Conservation (phyloP, 164 flowering plant genomes). For the Annona cherimola region DNA sequence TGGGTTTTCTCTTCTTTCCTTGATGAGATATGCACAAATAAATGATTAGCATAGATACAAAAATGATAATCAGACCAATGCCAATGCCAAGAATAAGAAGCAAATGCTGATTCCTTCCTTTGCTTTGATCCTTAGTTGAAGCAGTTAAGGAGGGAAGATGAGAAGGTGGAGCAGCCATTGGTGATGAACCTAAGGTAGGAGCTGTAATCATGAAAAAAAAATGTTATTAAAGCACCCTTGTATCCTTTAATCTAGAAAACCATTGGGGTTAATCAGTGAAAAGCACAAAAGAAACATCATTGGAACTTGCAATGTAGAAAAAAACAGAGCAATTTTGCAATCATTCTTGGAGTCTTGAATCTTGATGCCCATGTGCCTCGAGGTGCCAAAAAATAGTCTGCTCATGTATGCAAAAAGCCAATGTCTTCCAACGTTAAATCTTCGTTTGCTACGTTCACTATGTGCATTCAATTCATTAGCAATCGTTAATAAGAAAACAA, state of each 20-base stretch:
- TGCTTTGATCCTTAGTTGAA: conserved; percentile 19
- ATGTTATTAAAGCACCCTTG: background rate
- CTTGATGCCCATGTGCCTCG: too few species aligned
- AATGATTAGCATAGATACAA: conserved; percentile 41
- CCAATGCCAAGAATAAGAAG: conserved; percentile 55
- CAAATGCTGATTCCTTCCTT: conserved; percentile 35
- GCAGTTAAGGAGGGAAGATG: conserved; percentile 27
- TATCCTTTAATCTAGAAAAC: background rate
- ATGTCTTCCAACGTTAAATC: too few species aligned
- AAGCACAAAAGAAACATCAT: background rate
- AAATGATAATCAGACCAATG: conserved; percentile 42
- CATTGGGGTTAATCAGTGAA: background rate
- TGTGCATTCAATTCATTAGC: too few species aligned
- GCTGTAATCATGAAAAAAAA: conserved; percentile 30
- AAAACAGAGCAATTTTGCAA: too few species aligned
- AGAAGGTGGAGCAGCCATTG: conserved; percentile 28
- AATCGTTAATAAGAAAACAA: too few species aligned
- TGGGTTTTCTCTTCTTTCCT: conserved; percentile 34
- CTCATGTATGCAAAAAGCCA: too few species aligned
- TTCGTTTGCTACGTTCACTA: too few species aligned
- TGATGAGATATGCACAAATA: conserved; percentile 36
- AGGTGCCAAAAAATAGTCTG: too few species aligned
- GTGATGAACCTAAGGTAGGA: conserved; percentile 44
- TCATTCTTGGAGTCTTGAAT: too few species aligned
- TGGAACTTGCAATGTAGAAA: background rate